phyloP scores from a whole-genome alignment of 768 basidiomycete genomes.

The Lactarius tabidus region DNA sequence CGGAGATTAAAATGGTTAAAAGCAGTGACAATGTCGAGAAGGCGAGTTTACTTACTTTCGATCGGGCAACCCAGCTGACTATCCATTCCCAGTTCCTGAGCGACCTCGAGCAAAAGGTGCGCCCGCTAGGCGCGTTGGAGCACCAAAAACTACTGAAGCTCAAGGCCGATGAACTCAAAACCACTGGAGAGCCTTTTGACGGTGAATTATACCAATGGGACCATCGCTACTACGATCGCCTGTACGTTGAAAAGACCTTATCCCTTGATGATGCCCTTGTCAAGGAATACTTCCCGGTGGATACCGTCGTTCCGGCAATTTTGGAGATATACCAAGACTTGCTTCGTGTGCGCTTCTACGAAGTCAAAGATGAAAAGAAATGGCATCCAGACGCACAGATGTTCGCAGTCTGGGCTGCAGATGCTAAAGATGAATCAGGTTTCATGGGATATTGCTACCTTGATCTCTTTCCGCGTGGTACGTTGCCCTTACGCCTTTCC shows the following conservation, averaged over 20 bases:
- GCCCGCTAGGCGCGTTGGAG: constrained; percentile 68
- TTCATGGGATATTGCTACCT: constrained; percentile 87
- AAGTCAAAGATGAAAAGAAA: constrained; percentile 48
- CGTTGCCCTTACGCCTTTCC: constrained; percentile 25
- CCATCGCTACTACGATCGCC: constrained; percentile 70
- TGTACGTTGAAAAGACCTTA: constrained; percentile 61
- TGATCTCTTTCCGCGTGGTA: constrained; percentile 82
- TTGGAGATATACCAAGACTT: constrained; percentile 80
- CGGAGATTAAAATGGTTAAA: constrained; percentile 86
- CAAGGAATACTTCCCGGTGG: constrained; percentile 88
- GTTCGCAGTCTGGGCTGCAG: constrained; percentile 81
- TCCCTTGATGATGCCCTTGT: constrained; percentile 72
- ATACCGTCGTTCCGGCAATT: constrained; percentile 77
- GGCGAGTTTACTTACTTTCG: constrained; percentile 35
- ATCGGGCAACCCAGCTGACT: not conserved
- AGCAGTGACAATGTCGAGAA: constrained; percentile 54
- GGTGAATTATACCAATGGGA: constrained; percentile 82
- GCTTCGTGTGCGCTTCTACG: constrained; percentile 65
- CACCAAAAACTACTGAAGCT: constrained; percentile 60
- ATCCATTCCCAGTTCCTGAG: constrained; percentile 56
- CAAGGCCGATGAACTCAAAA: constrained; percentile 70
- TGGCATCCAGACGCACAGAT: constrained; percentile 92
- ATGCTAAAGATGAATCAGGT: constrained; percentile 60
- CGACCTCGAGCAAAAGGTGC: constrained; percentile 69
- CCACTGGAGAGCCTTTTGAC: constrained; percentile 58